phyloP scores from a whole-genome alignment of 768 basidiomycete species.

The Daedaleopsis sinensis region DNA sequence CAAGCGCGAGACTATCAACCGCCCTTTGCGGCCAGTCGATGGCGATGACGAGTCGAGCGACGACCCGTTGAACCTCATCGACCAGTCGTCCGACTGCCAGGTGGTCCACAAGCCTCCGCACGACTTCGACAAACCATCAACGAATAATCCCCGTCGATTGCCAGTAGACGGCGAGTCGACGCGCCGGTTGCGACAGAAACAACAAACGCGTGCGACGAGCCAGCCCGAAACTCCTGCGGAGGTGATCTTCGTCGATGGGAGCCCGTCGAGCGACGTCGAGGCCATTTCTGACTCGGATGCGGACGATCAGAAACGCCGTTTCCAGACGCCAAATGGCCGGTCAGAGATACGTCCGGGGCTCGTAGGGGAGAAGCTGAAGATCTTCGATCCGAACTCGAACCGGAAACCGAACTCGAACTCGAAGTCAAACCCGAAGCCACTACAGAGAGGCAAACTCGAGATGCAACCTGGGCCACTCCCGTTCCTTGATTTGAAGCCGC shows the following conservation, averaged over 20 bases:
- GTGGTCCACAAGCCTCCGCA: neutral
- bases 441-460: neutral
- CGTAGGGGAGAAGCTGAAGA: slow-evolving; percentile 11
- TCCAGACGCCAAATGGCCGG: slow-evolving; percentile 11
- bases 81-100: no score
- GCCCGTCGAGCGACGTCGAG: slow-evolving; percentile 11
- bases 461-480: neutral
- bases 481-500: slow-evolving; percentile 7
- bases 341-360: slow-evolving; percentile 4
- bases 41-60: neutral
- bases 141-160: neutral
- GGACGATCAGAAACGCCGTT: neutral
- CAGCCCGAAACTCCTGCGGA: no score
- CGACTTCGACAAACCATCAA: slow-evolving; percentile 2
- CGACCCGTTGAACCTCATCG: no score
- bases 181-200: neutral
- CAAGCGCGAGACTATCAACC: no score
- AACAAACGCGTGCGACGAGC: neutral
- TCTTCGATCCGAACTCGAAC: neutral
- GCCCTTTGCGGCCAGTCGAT: no score
- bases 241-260: neutral
- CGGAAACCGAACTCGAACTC: no score
- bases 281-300: slow-evolving; percentile 10
- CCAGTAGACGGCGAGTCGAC: slow-evolving; percentile 9
- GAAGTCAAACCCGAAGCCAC: neutral